Base-by-base conservation (phyloP, 495 filamentous ascomycete genomes). In the Penicillium cosmopolitanum region DNA sequence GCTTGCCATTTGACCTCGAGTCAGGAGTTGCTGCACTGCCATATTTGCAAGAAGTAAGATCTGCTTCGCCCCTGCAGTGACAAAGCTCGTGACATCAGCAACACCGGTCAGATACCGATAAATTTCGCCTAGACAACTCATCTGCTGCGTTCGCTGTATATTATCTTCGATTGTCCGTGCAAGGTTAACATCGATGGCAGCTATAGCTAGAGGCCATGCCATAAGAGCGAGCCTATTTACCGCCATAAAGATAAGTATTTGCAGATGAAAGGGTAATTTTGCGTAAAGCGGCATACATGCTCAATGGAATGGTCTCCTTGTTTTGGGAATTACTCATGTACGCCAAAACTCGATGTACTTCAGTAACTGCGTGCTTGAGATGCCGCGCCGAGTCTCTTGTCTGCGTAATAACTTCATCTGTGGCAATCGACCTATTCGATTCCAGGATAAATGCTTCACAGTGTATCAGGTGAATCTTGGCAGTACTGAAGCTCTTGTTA, bases 11-110 rank as follows among this genome's bases (percentile, higher is more conserved):
- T 44, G n/a, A 19, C 8, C 15, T 44, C 16, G 15, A 19, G 1
- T 12, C n/a, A 44, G 5, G 42, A 44, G 13, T 44, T 44, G 42
- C 16, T 44, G 42, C 15, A 44, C 42, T 19, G 42, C 42, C 16
- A 19, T 44, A n/a, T 44, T 44, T 44, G 42, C 42, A n/a, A 44
- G 42, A 16, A 44, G 42, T 16, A 44, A n/a, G 15, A 44, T 44
- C 16, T 44, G 42, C 42, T 44, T 44, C 5, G 42, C 42, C 7
- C 42, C 42, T 7, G 42, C 15, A 16, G 42, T 44, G 7, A 44
- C 42, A 44, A 44, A 44, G n/a, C 42, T 44, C 3, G 42, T 44
- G 6, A 44, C 42, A 44, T 44, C 42, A n/a, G 42, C 42, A 16
- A 44, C 42, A 12, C 16, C 42, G 16, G 42, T 44, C 8, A 44